Evolutionary conservation across 192 early-diverging fungal genomes (phyloP).

Genomic region (Kappamyces sp.): DNA sequence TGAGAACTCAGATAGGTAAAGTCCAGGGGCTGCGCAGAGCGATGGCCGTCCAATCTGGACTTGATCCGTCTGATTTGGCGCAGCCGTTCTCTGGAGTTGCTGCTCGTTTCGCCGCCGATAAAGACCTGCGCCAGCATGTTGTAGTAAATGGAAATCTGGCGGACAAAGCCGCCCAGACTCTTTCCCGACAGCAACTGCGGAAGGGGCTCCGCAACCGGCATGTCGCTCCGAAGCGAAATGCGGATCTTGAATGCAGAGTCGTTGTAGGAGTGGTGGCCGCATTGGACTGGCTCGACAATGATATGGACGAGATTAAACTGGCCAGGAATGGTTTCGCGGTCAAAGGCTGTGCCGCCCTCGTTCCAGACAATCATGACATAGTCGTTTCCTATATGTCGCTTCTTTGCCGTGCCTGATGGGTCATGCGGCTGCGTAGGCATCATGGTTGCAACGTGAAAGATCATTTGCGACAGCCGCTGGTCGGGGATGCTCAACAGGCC

Average conservation of each 20-base stretch:
- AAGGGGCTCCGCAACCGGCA: constrained; percentile 71
- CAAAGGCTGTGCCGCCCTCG: constrained; percentile 73
- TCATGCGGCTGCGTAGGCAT: constrained; percentile 85
- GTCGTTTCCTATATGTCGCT: constrained; percentile 96
- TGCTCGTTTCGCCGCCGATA: constrained; percentile 59
- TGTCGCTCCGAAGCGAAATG: constrained; percentile 65
- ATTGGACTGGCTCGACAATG: constrained; percentile 71
- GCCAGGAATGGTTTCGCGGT: constrained; percentile 81
- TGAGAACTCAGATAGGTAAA: constrained; percentile 4
- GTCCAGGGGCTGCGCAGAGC: background rate
- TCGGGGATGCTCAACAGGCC: constrained; percentile 64
- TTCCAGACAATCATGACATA: constrained; percentile 92
- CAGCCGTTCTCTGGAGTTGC: constrained; percentile 84
- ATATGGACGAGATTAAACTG: constrained; percentile 97
- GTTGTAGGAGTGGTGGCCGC: constrained; percentile 9
- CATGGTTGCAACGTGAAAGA: constrained; percentile 91
- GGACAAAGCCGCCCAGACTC: constrained; percentile 72
- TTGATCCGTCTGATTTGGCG: constrained; percentile 83
- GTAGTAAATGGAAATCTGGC: constrained; percentile 78
- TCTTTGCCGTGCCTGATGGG: constrained; percentile 75
- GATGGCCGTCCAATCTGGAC: constrained; percentile 29
- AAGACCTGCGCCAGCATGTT: constrained; percentile 89
- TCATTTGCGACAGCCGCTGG: constrained; percentile 75
- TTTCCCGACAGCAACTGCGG: constrained; percentile 76
- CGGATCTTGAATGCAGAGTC: constrained; percentile 52